Conservation (phyloP, 2,329 filamentous ascomycete genomes). For the Colletotrichum siamense region DNA sequence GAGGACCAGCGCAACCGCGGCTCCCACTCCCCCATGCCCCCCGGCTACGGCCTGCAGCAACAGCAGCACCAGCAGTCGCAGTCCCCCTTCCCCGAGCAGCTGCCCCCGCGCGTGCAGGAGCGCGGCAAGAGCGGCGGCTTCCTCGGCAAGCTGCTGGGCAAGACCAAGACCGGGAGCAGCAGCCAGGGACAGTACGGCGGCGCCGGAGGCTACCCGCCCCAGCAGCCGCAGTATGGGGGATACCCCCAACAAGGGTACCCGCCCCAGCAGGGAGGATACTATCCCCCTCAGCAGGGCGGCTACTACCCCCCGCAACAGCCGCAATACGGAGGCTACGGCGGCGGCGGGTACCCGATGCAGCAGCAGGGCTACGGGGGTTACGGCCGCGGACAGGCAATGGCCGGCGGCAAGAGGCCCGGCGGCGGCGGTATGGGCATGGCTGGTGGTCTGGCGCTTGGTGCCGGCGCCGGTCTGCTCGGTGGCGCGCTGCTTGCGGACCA, state of each 20-base stretch:
- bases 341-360: constrained; percentile 34
- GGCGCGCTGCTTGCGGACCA: constrained; percentile 75
- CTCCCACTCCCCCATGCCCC: constrained; percentile 34
- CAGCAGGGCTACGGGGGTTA: constrained; percentile 32
- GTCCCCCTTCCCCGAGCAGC: constrained; percentile 39
- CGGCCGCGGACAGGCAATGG: constrained; percentile 25
- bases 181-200: constrained; percentile 35
- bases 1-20: constrained; percentile 65
- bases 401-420: constrained; percentile 29
- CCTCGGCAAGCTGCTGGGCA: constrained; percentile 58
- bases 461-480: constrained; percentile 82
- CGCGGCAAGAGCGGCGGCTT: constrained; percentile 48
- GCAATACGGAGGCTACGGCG: constrained; percentile 30
- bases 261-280: constrained; percentile 39
- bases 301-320: constrained; percentile 34
- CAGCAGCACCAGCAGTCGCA: constrained; percentile 30
- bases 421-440: constrained; percentile 61
- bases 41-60: constrained; percentile 26
- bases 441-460: constrained; percentile 77
- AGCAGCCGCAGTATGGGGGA: constrained; percentile 26
- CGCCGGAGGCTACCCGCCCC: constrained; percentile 32
- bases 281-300: constrained; percentile 32
- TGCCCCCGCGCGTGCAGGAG: constrained; percentile 43
- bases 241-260: constrained; percentile 31
- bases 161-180: constrained; percentile 43